Evolutionary conservation across 2,329 filamentous ascomycete species (phyloP).

Genomic region (Pezicula carpinea): DNA sequence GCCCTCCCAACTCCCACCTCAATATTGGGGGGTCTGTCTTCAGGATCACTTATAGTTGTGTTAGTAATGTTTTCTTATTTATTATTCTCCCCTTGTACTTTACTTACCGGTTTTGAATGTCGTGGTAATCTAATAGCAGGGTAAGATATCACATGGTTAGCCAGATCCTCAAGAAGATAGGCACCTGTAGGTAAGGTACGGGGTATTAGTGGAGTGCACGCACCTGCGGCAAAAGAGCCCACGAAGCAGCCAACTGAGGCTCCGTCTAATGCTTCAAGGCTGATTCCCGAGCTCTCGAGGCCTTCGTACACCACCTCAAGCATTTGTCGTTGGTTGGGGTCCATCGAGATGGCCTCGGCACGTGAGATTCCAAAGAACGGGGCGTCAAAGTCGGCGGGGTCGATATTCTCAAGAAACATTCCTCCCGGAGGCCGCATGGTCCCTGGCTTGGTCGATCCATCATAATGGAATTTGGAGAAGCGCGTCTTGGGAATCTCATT

Average conservation of each 20-base stretch:
- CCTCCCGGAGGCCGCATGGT: slow-evolving; percentile 69
- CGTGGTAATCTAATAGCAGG: slow-evolving; percentile 9
- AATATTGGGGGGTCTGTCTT: slow-evolving; percentile 6
- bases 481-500: slow-evolving; percentile 65
- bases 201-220: slow-evolving; percentile 65
- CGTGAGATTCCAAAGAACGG: slow-evolving; percentile 35
- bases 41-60: no score
- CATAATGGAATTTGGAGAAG: no score
- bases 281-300: slow-evolving; percentile 30
- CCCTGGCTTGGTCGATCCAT: slow-evolving; percentile 60
- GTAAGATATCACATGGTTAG: no score
- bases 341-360: slow-evolving; percentile 32
- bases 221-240: slow-evolving; percentile 7
- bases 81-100: no score
- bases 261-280: slow-evolving; percentile 10
- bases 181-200: no score
- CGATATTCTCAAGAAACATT: slow-evolving; percentile 43
- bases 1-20: slow-evolving; percentile 5
- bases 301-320: slow-evolving; percentile 63
- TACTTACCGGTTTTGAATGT: slow-evolving; percentile 10
- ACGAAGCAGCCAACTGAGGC: slow-evolving; percentile 8
- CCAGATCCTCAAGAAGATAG: no score
- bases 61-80: no score
- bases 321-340: slow-evolving; percentile 33
- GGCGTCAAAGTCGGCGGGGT: slow-evolving; percentile 32